Conservation (phyloP, 2,329 filamentous ascomycete genomes). For the Elsinoe arachidis region DNA sequence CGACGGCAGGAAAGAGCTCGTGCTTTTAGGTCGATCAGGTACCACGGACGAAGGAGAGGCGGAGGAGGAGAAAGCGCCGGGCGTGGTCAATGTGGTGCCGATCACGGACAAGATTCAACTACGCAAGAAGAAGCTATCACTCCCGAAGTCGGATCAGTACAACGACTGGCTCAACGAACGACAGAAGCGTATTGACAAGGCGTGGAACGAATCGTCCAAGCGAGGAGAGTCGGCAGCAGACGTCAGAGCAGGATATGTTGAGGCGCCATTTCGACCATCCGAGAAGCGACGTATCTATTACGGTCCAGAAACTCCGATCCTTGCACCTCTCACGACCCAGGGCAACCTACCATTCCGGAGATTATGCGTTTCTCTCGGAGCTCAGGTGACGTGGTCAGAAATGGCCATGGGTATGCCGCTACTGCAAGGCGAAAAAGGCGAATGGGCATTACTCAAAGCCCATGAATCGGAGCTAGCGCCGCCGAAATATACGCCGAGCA, state of each 20-base stretch:
- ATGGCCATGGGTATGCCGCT: constrained; percentile 93
- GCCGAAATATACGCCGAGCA: constrained; percentile 55
- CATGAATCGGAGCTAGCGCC: constrained; percentile 73
- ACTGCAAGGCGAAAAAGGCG: constrained; percentile 78
- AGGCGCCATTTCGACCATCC: constrained; percentile 78
- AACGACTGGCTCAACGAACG: constrained; percentile 68
- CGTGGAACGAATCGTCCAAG: constrained; percentile 30
- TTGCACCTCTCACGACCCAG: constrained; percentile 94
- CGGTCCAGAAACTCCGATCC: constrained; percentile 79
- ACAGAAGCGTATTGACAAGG: constrained; percentile 26
- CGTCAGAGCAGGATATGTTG: constrained; percentile 67
- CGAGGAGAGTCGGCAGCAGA: constrained; percentile 28
- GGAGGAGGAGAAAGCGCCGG: constrained; percentile 41
- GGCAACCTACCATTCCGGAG: constrained; percentile 92
- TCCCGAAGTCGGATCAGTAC: constrained; percentile 67
- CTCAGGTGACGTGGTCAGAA: constrained; percentile 91
- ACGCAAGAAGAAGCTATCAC: constrained; percentile 60
- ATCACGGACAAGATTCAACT: constrained; percentile 65
- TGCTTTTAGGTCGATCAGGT: constrained; percentile 54
- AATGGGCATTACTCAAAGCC: constrained; percentile 92
- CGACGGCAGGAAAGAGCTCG: constrained; percentile 75
- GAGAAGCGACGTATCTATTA: constrained; percentile 95
- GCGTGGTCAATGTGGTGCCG: constrained; percentile 66
- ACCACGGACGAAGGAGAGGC: constrained; percentile 32
- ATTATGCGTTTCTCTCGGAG: constrained; percentile 79